Evolutionary conservation across 192 early-diverging fungal species (phyloP), one percentile per base, ranked within the genome.

Genomic region (Chytriomyces sp.): DNA sequence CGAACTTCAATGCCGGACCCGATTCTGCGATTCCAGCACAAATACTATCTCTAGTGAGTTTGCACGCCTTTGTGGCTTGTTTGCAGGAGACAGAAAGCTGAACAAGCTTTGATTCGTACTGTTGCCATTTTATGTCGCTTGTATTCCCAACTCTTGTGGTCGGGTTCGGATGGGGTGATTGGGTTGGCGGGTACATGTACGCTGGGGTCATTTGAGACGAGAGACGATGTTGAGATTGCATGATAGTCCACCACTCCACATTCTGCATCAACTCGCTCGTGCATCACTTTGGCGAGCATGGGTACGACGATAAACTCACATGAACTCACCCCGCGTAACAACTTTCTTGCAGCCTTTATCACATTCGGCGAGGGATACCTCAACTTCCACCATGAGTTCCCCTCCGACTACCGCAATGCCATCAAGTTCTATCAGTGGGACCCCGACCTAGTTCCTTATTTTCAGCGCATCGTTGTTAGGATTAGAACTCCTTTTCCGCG

Each of bases 61-160:
- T 33, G 30, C 72, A 76, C 57, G 49, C 56, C 30, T 79, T 52
- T 60, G 61, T 59, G 4, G 53, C 54, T 7, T 72, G 70, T 40
- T 76, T 68, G 49, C 52, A 77, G 0, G 57, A 62, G 34, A 31
- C 22, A n/a, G 14, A 3, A 49, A 49, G 22, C 94, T 78, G 92
- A 94, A n/a, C 74, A 40, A 77, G 80, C 14, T 80, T 84, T 69
- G 74, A 10, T 39, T 68, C 28, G 26, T 66, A 62, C 52, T 8
- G 96, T 66, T 91, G 91, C 34, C 70, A 92, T 14, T 72, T 87
- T 3, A 88, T 93, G 82, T 90, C 88, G 4, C 85, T 96, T 40
- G 65, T 92, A 34, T 77, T 96, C 66, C 96, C 96, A 4, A 93
- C 89, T 12, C 55, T 89, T n/a, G 87, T 96, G 52, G 90, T 93